These are phyloP conservation scores for Hordeum vulgare DNA, from an alignment of 176 grass and related monocot species.

Conservation along the genomic window MorexV3_pseudomolecules_assembly NC_058520.1:474053818-474054317, in stretches of 20 bases:
- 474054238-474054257: slow-evolving; percentile 12
- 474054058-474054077: slow-evolving; percentile 17
- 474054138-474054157: slow-evolving; percentile 32
- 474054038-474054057: slow-evolving; percentile 20
- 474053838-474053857: slow-evolving; percentile 35
- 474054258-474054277: slow-evolving; percentile 3
- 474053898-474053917: slow-evolving; percentile 7
- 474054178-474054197: slow-evolving; percentile 83
- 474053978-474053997: slow-evolving; percentile 8
- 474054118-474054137: slow-evolving; percentile 24
- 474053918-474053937: not conserved
- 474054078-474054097: slow-evolving; percentile 20
- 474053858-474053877: slow-evolving; percentile 3
- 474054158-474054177: slow-evolving; percentile 65
- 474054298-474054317: slow-evolving; percentile 48
- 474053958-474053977: slow-evolving; percentile 5
- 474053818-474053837: slow-evolving; percentile 5
- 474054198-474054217: slow-evolving; percentile 44
- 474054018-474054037: slow-evolving; percentile 18
- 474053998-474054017: slow-evolving; percentile 24
- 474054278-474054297: slow-evolving; percentile 15
- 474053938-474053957: slow-evolving; percentile 4
- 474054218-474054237: slow-evolving; percentile 31
- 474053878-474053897: slow-evolving; percentile 15
- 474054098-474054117: slow-evolving; percentile 31